Evolutionary conservation across 768 basidiomycete species (phyloP), one percentile per base, ranked within the genome.

Genomic region (Lentinula raphanica): DNA sequence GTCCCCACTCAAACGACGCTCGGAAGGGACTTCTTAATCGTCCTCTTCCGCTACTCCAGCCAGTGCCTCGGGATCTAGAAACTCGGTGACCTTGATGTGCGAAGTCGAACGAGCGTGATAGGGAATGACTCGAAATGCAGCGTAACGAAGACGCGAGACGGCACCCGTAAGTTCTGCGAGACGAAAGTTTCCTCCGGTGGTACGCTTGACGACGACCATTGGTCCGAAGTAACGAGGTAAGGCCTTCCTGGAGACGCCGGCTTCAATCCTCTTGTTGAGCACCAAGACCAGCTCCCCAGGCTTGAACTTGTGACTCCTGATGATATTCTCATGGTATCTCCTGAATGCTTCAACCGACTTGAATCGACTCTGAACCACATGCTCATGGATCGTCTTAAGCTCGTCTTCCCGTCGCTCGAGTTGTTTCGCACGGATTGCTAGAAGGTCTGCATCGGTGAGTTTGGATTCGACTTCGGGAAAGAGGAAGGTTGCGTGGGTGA

Each of bases 221-320:
- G 48, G 48, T 5, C 48, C 31, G 19, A 49, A 23, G 19, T 49
- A 49, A 11, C 48, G 48, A 13, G 25, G n/a, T 28, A 21, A 19
- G 12, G 15, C 21, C 17, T 44, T 44, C 17, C 8, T 23, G 7
- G 42, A 44, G 21, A 44, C 15, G 15, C 13, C 23, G 11, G 63
- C 68, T 48, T 76, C 72, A 13, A 71, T 61, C 0, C 44, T 29
- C 2, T 71, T 70, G 54, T 79, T 76, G 35, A 36, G 35, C 9
- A 36, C 35, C 15, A 36, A 15, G 15, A n/a, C n/a, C n/a, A n/a
- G n/a, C n/a, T n/a, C n/a, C n/a, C n/a, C n/a, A n/a, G n/a, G n/a
- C n/a, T n/a, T 36, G 35, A 36, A 36, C 15, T 36, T 36, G 15
- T 36, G 15, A 36, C 15, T 15, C 15, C 15, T 44, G 32, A 74